These are phyloP conservation scores for Theobroma cacao DNA, from an alignment of 345 rosid species.

Conservation along the genomic window DNA sequence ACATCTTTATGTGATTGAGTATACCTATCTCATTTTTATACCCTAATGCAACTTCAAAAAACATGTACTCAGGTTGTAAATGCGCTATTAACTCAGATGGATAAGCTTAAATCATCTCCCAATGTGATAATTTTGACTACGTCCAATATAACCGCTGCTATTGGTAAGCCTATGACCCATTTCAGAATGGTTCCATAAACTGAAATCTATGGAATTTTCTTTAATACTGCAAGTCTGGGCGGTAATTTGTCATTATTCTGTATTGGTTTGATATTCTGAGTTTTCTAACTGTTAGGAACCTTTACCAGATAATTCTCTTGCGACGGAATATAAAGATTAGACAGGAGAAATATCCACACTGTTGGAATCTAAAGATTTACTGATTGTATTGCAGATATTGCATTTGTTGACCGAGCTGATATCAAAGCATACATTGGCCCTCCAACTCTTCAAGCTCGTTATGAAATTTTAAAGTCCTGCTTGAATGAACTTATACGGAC, in stretches of 20 bases:
- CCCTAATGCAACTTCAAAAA: constrained; percentile 15
- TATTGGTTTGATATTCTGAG: background rate
- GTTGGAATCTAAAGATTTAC: background rate
- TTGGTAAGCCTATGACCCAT: constrained; percentile 54
- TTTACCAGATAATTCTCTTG: background rate
- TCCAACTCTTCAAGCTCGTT: constrained; percentile 92
- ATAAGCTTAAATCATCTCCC: constrained; percentile 87
- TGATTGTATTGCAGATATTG: constrained; percentile 64
- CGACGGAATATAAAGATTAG: no score
- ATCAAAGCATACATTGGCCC: constrained; percentile 98
- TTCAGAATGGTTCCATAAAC: background rate
- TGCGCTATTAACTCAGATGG: constrained; percentile 96
- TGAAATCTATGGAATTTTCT: background rate
- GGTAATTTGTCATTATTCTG: background rate
- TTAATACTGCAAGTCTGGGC: background rate
- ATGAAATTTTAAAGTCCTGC: constrained; percentile 84
- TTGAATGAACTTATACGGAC: constrained; percentile 72
- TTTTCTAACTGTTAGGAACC: background rate
- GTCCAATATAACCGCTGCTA: constrained; percentile 96
- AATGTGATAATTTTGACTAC: constrained; percentile 91
- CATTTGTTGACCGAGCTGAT: constrained; percentile 96
- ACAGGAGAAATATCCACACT: background rate
- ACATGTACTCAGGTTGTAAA: constrained; percentile 81
- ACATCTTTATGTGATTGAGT: background rate
- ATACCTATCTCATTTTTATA: background rate